These are phyloP conservation scores for Chytriomyces sp. DNA, from an alignment of 192 early-diverging fungal species.

Conservation along the genomic window DNA sequence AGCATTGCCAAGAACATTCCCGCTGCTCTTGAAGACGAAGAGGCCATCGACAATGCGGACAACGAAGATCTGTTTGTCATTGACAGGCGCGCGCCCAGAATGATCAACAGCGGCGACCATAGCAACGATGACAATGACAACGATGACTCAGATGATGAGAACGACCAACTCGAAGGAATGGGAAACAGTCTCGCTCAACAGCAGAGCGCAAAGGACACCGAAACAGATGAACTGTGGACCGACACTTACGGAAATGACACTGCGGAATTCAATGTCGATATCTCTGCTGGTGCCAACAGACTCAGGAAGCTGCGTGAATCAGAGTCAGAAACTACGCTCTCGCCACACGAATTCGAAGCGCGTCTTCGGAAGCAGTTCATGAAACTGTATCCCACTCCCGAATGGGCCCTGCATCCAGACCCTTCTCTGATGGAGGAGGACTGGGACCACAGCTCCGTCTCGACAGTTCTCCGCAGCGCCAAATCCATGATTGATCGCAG, in stretches of 20 bases:
- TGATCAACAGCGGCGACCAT: conserved; percentile 28
- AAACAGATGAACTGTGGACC: conserved; percentile 3
- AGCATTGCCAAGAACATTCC: not conserved
- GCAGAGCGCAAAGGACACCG: conserved; percentile 53
- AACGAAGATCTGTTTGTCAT: conserved; percentile 35
- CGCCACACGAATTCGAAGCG: conserved; percentile 81
- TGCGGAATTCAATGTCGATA: conserved; percentile 75
- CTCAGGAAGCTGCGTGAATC: conserved; percentile 78
- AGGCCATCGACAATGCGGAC: conserved; percentile 14
- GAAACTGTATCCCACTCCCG: conserved; percentile 82
- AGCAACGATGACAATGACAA: conserved; percentile 40
- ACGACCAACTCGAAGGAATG: conserved; percentile 40
- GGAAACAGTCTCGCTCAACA: conserved; percentile 26
- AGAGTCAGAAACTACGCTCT: conserved; percentile 76
- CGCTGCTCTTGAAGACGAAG: conserved; percentile 14
- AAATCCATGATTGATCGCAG: conserved; percentile 37
- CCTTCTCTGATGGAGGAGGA: conserved; percentile 22
- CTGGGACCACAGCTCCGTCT: conserved; percentile 38
- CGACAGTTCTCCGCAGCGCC: conserved; percentile 24
- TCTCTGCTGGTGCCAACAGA: conserved; percentile 64
- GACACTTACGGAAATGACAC: conserved; percentile 66
- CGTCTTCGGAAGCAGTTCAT: conserved; percentile 85
- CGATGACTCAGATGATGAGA: conserved; percentile 47
- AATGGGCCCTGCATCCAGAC: conserved; percentile 70
- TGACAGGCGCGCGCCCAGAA: conserved; percentile 20